These are phyloP conservation scores for Fusarium luffae DNA, from an alignment of 2,329 filamentous ascomycete genomes.

Conservation along the genomic window DNA sequence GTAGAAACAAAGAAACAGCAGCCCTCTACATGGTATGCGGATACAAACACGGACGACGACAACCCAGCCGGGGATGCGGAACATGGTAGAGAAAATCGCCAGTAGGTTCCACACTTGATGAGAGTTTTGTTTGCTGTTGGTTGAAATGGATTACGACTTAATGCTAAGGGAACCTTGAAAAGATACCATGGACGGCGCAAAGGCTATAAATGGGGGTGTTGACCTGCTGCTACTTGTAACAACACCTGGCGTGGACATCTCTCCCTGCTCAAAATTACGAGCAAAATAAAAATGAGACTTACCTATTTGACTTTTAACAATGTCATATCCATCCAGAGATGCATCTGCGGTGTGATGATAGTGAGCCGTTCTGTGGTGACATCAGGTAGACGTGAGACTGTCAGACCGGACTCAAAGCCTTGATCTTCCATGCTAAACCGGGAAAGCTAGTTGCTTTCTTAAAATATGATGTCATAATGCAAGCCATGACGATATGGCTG, in stretches of 20 bases:
- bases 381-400: not conserved
- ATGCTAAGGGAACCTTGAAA: not conserved
- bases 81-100: not conserved
- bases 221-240: not conserved
- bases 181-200: not conserved
- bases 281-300: not conserved
- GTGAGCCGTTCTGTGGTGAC: not conserved
- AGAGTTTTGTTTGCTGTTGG: not conserved
- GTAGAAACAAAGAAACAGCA: slow-evolving; percentile 20
- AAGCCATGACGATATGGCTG: not conserved
- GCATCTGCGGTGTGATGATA: not conserved
- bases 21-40: slow-evolving; percentile 16
- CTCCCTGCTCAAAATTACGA: not conserved
- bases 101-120: not conserved
- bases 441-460: not conserved
- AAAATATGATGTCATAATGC: not conserved
- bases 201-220: not conserved
- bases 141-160: not conserved
- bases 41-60: not conserved
- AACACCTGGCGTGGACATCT: not conserved
- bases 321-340: not conserved
- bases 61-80: not conserved
- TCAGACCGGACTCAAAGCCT: not conserved
- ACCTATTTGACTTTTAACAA: not conserved
- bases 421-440: not conserved